A percentile compares a stretch with the other conserved stretches of the same genome.
Evolutionary conservation across 805 yeast species (phyloP).

Genomic region (Starmerella gropengiesseri): DNA sequence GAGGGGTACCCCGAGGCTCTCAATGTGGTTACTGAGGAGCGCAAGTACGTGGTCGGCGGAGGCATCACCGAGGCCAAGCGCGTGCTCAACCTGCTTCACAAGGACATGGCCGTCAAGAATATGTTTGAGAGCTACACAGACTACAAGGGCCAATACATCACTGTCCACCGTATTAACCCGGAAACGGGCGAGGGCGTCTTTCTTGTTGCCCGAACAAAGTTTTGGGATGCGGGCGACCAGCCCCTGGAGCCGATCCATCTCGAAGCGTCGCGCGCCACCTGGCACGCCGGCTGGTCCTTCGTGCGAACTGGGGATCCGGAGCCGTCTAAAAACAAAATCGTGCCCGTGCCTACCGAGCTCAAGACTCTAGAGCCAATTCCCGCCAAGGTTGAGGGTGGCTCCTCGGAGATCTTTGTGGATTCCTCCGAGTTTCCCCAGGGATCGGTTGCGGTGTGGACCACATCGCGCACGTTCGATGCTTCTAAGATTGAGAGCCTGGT

Average conservation of each 20-base stretch:
- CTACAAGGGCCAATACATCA: slow-evolving; percentile 84
- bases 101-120: slow-evolving; percentile 34
- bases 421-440: slow-evolving; percentile 66
- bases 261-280: slow-evolving; percentile 31
- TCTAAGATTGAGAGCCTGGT: slow-evolving; percentile 51
- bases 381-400: slow-evolving; percentile 36
- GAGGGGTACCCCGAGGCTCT: slow-evolving; percentile 77
- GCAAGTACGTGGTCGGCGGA: slow-evolving; percentile 42
- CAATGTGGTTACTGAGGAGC: slow-evolving; percentile 66
- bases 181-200: slow-evolving; percentile 82
- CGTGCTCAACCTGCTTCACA: slow-evolving; percentile 30
- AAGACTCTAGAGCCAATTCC: slow-evolving; percentile 42
- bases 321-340: slow-evolving; percentile 35
- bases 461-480: slow-evolving; percentile 58
- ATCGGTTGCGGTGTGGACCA: slow-evolving; percentile 72
- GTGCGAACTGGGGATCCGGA: slow-evolving; percentile 38
- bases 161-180: slow-evolving; percentile 77
- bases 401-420: slow-evolving; percentile 37
- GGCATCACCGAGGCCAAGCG: slow-evolving; percentile 73
- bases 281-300: slow-evolving; percentile 49
- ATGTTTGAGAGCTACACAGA: slow-evolving; percentile 91
- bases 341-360: slow-evolving; percentile 57
- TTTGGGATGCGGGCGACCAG: slow-evolving; percentile 32
- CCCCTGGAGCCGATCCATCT: slow-evolving; percentile 27
- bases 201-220: slow-evolving; percentile 77